Evolutionary conservation across 208 protist species (phyloP).

Genomic region (Strigomonas culicis): DNA sequence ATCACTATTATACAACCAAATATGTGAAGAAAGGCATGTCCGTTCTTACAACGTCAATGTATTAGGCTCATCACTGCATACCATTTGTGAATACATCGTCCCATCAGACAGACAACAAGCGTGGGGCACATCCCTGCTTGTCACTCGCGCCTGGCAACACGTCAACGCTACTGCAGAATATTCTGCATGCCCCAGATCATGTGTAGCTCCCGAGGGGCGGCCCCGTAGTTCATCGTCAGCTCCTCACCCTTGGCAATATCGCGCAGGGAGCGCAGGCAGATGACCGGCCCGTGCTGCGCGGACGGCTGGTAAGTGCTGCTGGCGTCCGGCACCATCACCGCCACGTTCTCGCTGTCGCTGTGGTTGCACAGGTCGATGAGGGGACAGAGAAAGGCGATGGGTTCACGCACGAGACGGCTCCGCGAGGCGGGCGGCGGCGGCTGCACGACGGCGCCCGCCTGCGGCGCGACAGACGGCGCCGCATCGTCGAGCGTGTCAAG

Average conservation of each 20-base stretch:
- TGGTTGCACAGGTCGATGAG: conserved; percentile 88
- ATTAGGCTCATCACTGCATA: too few relatives aligned
- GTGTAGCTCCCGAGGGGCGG: conserved; percentile 43
- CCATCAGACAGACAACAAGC: too few relatives aligned
- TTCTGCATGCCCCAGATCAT: conserved; percentile 80
- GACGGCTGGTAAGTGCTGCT: conserved; percentile 10
- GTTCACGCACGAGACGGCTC: conserved; percentile 62
- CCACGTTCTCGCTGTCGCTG: conserved; percentile 75
- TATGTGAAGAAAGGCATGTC: background rate
- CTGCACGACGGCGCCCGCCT: background rate
- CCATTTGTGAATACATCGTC: too few relatives aligned
- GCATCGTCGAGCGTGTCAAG: background rate
- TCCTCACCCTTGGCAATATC: conserved; percentile 72
- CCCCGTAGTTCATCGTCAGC: conserved; percentile 79
- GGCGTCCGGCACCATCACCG: conserved; percentile 63
- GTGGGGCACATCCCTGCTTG: too few relatives aligned
- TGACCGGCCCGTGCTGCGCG: conserved; percentile 36
- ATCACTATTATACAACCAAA: background rate
- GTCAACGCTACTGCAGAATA: conserved; percentile 27
- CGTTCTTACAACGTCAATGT: too few relatives aligned
- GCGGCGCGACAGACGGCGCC: background rate
- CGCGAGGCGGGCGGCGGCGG: too few relatives aligned
- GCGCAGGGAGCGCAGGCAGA: conserved; percentile 66
- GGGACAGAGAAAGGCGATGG: conserved; percentile 75
- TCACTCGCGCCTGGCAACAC: too few relatives aligned